Percentiles rank a stretch among this genome's conserved stretches.
These are phyloP conservation scores for Trametes versicolor DNA, from an alignment of 1,284 basidiomycete genomes.

Conservation along the genomic window DNA sequence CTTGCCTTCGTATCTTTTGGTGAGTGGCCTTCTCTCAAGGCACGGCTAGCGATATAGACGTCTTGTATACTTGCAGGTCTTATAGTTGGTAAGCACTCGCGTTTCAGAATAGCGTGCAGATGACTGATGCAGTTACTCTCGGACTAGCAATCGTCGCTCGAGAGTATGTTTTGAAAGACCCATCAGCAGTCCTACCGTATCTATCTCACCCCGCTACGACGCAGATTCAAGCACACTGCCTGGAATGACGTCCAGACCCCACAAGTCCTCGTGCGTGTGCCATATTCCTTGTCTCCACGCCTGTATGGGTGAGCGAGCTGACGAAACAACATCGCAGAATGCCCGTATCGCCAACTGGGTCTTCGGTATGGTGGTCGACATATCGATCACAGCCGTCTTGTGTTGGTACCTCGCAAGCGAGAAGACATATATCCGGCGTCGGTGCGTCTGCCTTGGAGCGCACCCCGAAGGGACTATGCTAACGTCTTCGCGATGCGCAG, in stretches of 20 bases:
- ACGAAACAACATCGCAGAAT: background rate
- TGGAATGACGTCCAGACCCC: slow-evolving; percentile 6
- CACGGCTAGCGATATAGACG: background rate
- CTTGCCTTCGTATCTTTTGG: slow-evolving; percentile 25
- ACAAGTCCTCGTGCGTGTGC: slow-evolving; percentile 2
- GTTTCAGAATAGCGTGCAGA: background rate
- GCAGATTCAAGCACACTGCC: background rate
- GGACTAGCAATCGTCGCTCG: background rate
- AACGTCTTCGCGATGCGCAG: slow-evolving; percentile 1
- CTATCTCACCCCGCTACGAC: background rate
- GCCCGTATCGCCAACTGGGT: slow-evolving; percentile 29
- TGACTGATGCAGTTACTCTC: background rate
- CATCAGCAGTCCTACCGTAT: too few species aligned
- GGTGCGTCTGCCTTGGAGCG: background rate
- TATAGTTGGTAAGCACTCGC: background rate
- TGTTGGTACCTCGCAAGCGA: slow-evolving; percentile 33
- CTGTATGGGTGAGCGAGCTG: background rate
- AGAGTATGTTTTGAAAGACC: background rate
- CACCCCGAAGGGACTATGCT: background rate
- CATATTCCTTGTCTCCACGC: background rate
- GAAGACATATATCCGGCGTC: slow-evolving; percentile 14
- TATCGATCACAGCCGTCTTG: slow-evolving; percentile 27
- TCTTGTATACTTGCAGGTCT: background rate
- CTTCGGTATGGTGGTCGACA: slow-evolving; percentile 28
- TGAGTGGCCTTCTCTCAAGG: background rate